These are phyloP conservation scores for Immersiporthe knoxdaviesiana DNA, from an alignment of 2,329 filamentous ascomycete species.

Conservation along the genomic window DNA sequence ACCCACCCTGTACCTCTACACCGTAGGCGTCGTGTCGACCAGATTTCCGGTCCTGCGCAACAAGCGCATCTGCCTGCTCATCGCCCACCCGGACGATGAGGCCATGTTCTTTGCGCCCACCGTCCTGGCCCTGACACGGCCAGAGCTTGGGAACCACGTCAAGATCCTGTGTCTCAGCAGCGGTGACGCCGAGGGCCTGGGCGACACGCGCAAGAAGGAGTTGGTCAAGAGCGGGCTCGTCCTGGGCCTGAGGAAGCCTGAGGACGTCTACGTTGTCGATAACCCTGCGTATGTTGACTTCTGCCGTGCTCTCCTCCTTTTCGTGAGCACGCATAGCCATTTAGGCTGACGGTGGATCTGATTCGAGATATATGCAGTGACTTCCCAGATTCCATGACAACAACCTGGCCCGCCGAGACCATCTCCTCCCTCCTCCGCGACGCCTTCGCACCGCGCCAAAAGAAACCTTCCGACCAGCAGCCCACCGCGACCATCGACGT, in stretches of 20 bases:
- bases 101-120: conserved; percentile 99
- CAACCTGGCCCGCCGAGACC: conserved; percentile 71
- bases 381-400: conserved; percentile 89
- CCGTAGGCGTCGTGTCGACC: conserved; percentile 48
- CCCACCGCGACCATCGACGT: conserved; percentile 69
- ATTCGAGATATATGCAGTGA: conserved; percentile 43
- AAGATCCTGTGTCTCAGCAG: conserved; percentile 93
- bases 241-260: conserved; percentile 73
- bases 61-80: conserved; percentile 89
- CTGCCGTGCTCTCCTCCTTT: conserved; percentile 1
- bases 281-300: conserved; percentile 58
- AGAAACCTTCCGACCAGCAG: conserved; percentile 37
- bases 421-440: conserved; percentile 72
- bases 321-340: background rate
- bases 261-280: conserved; percentile 86
- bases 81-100: conserved; percentile 97
- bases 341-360: background rate
- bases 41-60: conserved; percentile 68
- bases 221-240: conserved; percentile 77
- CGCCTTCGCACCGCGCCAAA: conserved; percentile 67
- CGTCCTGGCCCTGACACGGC: conserved; percentile 79
- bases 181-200: conserved; percentile 85
- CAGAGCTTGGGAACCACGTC: conserved; percentile 82
- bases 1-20: conserved; percentile 58
- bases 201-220: conserved; percentile 80